Evolutionary conservation across 306 rosid species (phyloP), one percentile per base, ranked within the genome.

Genomic region (Vigna unguiculata): DNA sequence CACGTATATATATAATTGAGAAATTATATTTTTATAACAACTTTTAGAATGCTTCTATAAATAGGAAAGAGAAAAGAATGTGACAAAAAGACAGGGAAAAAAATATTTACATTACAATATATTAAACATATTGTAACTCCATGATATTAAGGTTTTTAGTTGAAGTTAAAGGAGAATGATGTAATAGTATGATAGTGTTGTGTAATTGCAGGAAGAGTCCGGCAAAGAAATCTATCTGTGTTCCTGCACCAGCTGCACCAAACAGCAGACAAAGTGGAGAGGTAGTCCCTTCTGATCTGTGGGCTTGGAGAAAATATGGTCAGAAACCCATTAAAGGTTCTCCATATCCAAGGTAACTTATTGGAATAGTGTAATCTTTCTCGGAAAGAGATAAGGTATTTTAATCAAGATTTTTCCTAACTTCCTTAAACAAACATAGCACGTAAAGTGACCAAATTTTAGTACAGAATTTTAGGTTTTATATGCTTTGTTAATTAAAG

Each of bases 291-390:
- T 92, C 93, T 43, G 97, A 92, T 87, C 85, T 90, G 72, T 92
- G 97, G 97, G 96, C 96, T 34, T 92, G 97, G 97, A 86, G 97
- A 75, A 92, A 92, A 88, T 92, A 92, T 71, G 97, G 97, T 66
- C 97, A 92, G 80, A 92, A 92, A 85, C 97, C 97, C 86, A 92
- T 92, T 76, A 92, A 92, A 92, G 97, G 97, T 53, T 92, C 97
- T 70, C 97, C 97, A 19, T 87, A 87, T 83, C 97, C 97, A 75
- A 92, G 97, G 97, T 88, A 73, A 61, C 24, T 43, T 28, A 28
- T 28, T 34, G 25, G 28, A 36, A 19, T 19, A 11, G 13, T 3
- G 21, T 13, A 36, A 70, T 46, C 47, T 60, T 69, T 64, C 64
- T 60, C 3, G 24, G 58, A 52, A 69, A 60, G 45, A 62, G 46